Base-by-base conservation (phyloP, 352 stramenopile species). In the Phytopythium boreale region DNA sequence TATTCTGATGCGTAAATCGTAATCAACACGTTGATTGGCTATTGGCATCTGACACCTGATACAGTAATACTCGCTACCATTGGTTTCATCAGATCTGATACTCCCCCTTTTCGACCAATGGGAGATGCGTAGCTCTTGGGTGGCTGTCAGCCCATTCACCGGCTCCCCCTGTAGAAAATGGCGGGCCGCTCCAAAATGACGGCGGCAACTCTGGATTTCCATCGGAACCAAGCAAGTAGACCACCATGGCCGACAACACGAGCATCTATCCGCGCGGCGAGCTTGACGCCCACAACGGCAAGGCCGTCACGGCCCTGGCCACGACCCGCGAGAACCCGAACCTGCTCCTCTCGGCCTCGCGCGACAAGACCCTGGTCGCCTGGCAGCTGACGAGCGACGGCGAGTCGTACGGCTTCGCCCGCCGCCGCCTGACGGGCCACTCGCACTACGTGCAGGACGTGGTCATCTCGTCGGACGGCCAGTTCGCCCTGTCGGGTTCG, bases 391-490 rank as follows among this genome's bases (percentile, higher is more conserved):
- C 84, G 39, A 97, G 93, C 77, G 93, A 99, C 66, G 87, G 98
- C 56, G 97, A 99, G 66, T 99, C 85, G 77, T 99, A 99, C 82
- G 98, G 97, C 73, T 99, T 98, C 74, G 95, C 98, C 41, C 95
- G 96, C 70, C 96, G 97, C 69, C 94, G 96, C 56, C 82, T 99
- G 37, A 94, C 92, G 61, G 98, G 98, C 83, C 98, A 99, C 89
- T 98, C 93, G 70, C 98, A 99, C 95, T 99, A 99, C 79, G 98
- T 99, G 14, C 92, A 97, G 69, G 98, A 99, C 72, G 97, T 99
- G 39, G 97, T 99, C 63, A 99, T 99, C 83, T 99, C 93, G 64
- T 98, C 84, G 65, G 98, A 99, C 80, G 98, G 98, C 66, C 96
- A 99, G 73, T 99, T 99, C 77, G 97, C 97, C 37, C 89, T 99